Base-by-base conservation (phyloP, 495 filamentous ascomycete species). In the Penicillium alfredii region DNA sequence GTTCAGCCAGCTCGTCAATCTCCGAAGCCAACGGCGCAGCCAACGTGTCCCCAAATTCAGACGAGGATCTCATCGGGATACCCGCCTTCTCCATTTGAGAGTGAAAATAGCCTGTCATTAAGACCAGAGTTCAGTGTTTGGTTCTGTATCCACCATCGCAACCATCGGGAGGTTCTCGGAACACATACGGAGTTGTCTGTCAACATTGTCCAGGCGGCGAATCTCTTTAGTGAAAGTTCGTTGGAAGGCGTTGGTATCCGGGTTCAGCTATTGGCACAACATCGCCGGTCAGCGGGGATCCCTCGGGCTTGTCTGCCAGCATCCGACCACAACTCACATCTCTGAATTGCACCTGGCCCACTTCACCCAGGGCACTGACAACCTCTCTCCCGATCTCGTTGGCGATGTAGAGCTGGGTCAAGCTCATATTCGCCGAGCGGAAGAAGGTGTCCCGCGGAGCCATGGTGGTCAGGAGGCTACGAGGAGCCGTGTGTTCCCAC, bases 341-440 rank as follows among this genome's bases (percentile, higher is more conserved):
- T 61, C 92, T 78, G 60, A 97, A 97, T 66, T 96, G 88, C 49
- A 97, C 84, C 56, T 89, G 74, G 38, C 92, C 92, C 50, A 99
- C 74, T 71, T 97, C 92, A 49, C 92, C 92, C 45, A 99, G 71
- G 33, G 92, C 92, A 58, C 87, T 95, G 39, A 97, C 86, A 47
- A 95, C 89, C 71, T 99, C 92, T 60, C 92, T 79, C 48, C 93
- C 89, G 44, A 97, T 96, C 71, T 99, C 92, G 52, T 94, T 96
- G 45, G 92, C 86, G 53, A 97, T 88, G 68, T 96, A 99, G 50
- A 99, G 82, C 77, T 97, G 92, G 59, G 93, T 93, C 78, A 99
- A 81, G 76, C 88, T 94, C 92, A 99, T 99, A 67, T 97, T 89
- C 84, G 88, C 82, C 58, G 93, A 97, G 73, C 93, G 92, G 83